Conservation (phyloP, 306 rosid genomes). For the Medicago ruthenica region DNA sequence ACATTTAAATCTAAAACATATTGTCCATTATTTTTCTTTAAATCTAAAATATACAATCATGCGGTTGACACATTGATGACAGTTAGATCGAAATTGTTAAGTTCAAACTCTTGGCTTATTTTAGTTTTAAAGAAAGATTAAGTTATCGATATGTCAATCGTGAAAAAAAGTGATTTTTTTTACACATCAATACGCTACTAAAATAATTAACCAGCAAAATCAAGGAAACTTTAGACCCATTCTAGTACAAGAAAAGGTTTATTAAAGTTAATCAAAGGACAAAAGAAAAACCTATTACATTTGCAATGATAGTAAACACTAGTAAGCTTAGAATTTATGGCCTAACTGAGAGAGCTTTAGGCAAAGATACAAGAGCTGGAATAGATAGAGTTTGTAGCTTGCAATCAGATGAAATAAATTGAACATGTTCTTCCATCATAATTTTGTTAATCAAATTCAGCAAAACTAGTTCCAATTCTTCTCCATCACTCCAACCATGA, state of each 20-base stretch:
- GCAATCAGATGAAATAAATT: slow-evolving; percentile 57
- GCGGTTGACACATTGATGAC: too few species aligned
- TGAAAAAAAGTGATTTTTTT: too few species aligned
- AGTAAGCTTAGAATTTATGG: slow-evolving; percentile 31
- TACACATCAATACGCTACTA: too few species aligned
- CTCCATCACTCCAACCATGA: slow-evolving; percentile 63
- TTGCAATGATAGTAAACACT: not conserved
- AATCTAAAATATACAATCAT: too few species aligned
- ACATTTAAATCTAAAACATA: too few species aligned
- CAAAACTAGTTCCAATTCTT: slow-evolving; percentile 50
- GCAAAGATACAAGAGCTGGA: slow-evolving; percentile 46
- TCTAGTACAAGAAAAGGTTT: not conserved
- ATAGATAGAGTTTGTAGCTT: slow-evolving; percentile 48
- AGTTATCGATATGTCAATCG: too few species aligned
- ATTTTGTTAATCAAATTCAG: slow-evolving; percentile 47
- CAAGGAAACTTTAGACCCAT: too few species aligned
- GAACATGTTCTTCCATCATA: slow-evolving; percentile 37
- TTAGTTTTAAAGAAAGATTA: too few species aligned
- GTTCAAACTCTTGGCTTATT: too few species aligned
- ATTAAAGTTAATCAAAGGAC: not conserved
- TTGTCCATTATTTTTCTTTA: too few species aligned
- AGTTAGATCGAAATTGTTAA: too few species aligned
- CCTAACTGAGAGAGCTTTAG: slow-evolving; percentile 54
- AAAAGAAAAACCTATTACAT: not conserved
- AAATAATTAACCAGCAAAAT: too few species aligned